Conservation (phyloP, 192 early-diverging fungal genomes). For the Backusella psychrophila region DNA sequence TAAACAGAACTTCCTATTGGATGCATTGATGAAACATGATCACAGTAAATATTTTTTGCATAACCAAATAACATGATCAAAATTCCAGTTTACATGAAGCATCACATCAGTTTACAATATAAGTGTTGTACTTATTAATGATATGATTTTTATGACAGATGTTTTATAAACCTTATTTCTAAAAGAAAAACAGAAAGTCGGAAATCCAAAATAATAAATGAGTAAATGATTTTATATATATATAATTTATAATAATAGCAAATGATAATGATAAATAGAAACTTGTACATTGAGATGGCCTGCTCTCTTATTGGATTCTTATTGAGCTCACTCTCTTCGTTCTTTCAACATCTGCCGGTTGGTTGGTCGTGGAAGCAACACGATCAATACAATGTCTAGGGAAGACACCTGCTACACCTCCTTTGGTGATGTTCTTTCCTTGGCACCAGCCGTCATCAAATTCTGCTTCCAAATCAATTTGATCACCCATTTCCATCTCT, state of each 20-base stretch:
- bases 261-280: background rate
- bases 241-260: background rate
- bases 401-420: conserved; percentile 50
- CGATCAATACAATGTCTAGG: conserved; percentile 51
- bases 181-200: background rate
- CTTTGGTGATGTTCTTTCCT: conserved; percentile 50
- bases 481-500: conserved; percentile 51
- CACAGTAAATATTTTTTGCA: background rate
- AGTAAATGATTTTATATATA: background rate
- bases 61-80: background rate
- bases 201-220: background rate
- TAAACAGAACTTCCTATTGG: background rate
- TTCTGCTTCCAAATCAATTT: conserved; percentile 47
- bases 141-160: background rate
- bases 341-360: conserved; percentile 1
- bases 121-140: too few relatives aligned
- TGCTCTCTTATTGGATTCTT: conserved; percentile 1
- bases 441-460: conserved; percentile 64
- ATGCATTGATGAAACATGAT: background rate
- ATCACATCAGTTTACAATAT: too few relatives aligned
- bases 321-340: conserved; percentile 29
- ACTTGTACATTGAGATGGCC: background rate
- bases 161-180: background rate
- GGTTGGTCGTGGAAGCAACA: background rate
- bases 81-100: too few relatives aligned